Percentiles rank a stretch among this genome's conserved stretches.
Conservation (phyloP, 2,329 filamentous ascomycete species). For the Fusarium pseudocircinatum region DNA sequence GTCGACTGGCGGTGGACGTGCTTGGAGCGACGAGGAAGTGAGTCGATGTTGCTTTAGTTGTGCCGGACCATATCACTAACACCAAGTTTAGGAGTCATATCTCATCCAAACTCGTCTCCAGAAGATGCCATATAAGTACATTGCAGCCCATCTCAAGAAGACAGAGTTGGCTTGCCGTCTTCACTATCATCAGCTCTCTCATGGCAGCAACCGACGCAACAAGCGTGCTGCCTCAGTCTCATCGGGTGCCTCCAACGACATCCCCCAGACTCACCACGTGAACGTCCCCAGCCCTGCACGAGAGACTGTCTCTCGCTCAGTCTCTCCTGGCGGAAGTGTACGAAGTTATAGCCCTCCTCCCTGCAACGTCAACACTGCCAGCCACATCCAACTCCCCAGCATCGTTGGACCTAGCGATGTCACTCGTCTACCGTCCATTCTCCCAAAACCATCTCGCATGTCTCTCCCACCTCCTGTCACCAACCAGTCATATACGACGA, state of each 20-base stretch:
- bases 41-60: slow-evolving; percentile 15
- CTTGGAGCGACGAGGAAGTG: slow-evolving; percentile 90
- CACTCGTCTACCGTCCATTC: slow-evolving; percentile 67
- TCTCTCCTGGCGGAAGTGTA: slow-evolving; percentile 58
- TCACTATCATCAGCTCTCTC: slow-evolving; percentile 87
- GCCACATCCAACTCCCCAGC: slow-evolving; percentile 61
- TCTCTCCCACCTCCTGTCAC: slow-evolving; percentile 52
- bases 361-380: slow-evolving; percentile 50
- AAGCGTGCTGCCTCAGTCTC: slow-evolving; percentile 79
- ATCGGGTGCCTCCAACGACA: slow-evolving; percentile 63
- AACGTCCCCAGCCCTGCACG: slow-evolving; percentile 61
- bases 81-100: slow-evolving; percentile 73
- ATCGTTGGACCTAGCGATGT: slow-evolving; percentile 58
- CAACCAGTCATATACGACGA: slow-evolving; percentile 53
- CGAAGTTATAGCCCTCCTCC: slow-evolving; percentile 57
- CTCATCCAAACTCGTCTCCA: slow-evolving; percentile 84
- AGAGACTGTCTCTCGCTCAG: slow-evolving; percentile 59
- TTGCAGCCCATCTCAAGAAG: slow-evolving; percentile 85
- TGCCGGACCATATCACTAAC: slow-evolving; percentile 23
- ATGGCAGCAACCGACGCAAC: slow-evolving; percentile 82
- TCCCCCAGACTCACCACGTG: slow-evolving; percentile 59
- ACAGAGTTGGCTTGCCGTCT: slow-evolving; percentile 88
- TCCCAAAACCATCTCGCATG: slow-evolving; percentile 71
- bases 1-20: slow-evolving; percentile 78
- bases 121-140: slow-evolving; percentile 93